phyloP scores from a whole-genome alignment of 176 grass and related monocot genomes.

The Phyllostachys edulis region DNA sequence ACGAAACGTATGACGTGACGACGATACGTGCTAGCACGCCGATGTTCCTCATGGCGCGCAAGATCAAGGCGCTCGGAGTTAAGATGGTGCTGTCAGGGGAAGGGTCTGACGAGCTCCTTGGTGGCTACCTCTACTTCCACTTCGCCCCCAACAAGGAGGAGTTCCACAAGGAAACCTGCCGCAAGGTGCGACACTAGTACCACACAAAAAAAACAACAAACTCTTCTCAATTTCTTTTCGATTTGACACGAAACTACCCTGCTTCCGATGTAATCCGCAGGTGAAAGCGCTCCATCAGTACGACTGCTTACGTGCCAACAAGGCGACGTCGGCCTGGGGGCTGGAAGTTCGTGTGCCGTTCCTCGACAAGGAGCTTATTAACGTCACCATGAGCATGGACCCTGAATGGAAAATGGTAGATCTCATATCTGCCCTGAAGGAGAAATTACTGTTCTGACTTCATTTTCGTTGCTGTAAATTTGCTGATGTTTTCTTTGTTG shows the following conservation, averaged over 20 bases:
- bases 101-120: conserved; percentile 91
- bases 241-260: neutral
- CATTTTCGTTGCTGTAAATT: neutral
- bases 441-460: neutral
- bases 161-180: conserved; percentile 88
- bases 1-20: conserved; percentile 92
- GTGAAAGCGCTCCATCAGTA: conserved; percentile 90
- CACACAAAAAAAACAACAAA: neutral
- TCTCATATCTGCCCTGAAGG: neutral
- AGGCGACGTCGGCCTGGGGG: conserved; percentile 90
- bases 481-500: conserved; percentile 9
- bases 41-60: conserved; percentile 98
- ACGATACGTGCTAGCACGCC: conserved; percentile 95
- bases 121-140: conserved; percentile 98
- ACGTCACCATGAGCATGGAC: conserved; percentile 92
- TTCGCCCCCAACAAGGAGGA: conserved; percentile 96
- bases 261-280: conserved; percentile 19
- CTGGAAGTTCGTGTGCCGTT: conserved; percentile 93
- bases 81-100: conserved; percentile 99
- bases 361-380: conserved; percentile 94
- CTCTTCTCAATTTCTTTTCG: neutral
- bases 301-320: conserved; percentile 91
- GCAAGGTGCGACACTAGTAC: conserved; percentile 52
- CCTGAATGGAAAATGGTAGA: conserved; percentile 88
- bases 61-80: conserved; percentile 92